Evolutionary conservation across 2,329 filamentous ascomycete genomes (phyloP).

Genomic region (Emergomyces orientalis): DNA sequence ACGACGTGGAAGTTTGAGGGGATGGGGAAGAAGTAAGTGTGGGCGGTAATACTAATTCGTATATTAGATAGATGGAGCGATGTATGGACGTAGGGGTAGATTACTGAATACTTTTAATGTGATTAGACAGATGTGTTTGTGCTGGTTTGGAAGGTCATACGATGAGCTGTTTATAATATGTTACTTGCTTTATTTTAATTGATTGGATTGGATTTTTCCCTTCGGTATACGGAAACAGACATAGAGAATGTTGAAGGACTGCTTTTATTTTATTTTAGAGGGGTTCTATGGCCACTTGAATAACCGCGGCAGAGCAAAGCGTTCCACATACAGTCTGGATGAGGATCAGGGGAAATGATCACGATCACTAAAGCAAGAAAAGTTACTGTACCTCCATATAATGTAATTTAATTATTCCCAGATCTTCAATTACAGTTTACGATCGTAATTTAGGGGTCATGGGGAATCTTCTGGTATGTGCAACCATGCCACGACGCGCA

Average conservation of each 20-base stretch:
- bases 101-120: no score
- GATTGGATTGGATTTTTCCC: no score
- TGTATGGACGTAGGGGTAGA: no score
- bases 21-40: neutral
- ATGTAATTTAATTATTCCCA: neutral
- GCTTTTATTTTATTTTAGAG: no score
- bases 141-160: no score
- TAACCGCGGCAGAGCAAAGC: neutral
- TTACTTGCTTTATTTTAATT: no score
- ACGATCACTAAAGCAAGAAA: neutral
- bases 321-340: neutral
- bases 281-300: neutral
- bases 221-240: no score
- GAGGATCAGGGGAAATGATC: neutral
- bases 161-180: no score
- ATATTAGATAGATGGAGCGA: no score
- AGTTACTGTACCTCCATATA: neutral
- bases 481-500: neutral
- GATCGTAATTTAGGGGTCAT: neutral
- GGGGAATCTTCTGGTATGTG: neutral
- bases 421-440: neutral
- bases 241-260: no score
- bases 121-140: no score
- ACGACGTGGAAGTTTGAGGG: conserved; percentile 18
- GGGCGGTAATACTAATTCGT: no score